These are phyloP conservation scores for Pseudogymnoascus sp. DNA, from an alignment of 2,329 filamentous ascomycete species.

Conservation along the genomic window DNA sequence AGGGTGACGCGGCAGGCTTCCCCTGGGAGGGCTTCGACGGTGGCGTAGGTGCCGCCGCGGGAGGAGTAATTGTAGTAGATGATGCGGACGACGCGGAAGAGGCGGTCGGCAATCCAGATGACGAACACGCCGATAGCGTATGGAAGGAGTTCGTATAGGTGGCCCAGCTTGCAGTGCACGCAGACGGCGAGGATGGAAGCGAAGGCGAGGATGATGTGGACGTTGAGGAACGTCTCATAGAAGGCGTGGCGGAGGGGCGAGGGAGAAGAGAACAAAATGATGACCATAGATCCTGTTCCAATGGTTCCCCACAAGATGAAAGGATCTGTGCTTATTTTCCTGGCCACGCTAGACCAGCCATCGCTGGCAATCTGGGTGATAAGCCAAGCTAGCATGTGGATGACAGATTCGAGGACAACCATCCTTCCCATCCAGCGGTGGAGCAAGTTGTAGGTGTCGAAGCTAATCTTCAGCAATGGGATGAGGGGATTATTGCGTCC, in stretches of 20 bases:
- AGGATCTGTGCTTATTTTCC: slow-evolving; percentile 45
- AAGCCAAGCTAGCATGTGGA: slow-evolving; percentile 66
- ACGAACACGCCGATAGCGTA: slow-evolving; percentile 60
- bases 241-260: slow-evolving; percentile 86
- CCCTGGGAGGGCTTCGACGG: slow-evolving; percentile 59
- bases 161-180: slow-evolving; percentile 65
- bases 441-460: slow-evolving; percentile 90
- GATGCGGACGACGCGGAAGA: slow-evolving; percentile 53
- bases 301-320: slow-evolving; percentile 60
- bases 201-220: slow-evolving; percentile 70
- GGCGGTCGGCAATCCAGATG: slow-evolving; percentile 70
- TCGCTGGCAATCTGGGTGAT: slow-evolving; percentile 60
- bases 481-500: slow-evolving; percentile 93
- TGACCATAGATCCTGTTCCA: slow-evolving; percentile 50
- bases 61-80: slow-evolving; percentile 53
- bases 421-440: slow-evolving; percentile 78
- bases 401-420: slow-evolving; percentile 57
- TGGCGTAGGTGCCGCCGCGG: slow-evolving; percentile 51
- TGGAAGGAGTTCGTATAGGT: slow-evolving; percentile 54
- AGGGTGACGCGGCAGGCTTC: slow-evolving; percentile 64
- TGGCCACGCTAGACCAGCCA: slow-evolving; percentile 50
- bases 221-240: slow-evolving; percentile 90
- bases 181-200: slow-evolving; percentile 63
- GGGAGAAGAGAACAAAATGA: slow-evolving; percentile 61
- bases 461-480: slow-evolving; percentile 70